Percentiles rank a stretch among this genome's conserved stretches.
Evolutionary conservation across 768 basidiomycete genomes (phyloP).

Genomic region (Boletus sensibilis): DNA sequence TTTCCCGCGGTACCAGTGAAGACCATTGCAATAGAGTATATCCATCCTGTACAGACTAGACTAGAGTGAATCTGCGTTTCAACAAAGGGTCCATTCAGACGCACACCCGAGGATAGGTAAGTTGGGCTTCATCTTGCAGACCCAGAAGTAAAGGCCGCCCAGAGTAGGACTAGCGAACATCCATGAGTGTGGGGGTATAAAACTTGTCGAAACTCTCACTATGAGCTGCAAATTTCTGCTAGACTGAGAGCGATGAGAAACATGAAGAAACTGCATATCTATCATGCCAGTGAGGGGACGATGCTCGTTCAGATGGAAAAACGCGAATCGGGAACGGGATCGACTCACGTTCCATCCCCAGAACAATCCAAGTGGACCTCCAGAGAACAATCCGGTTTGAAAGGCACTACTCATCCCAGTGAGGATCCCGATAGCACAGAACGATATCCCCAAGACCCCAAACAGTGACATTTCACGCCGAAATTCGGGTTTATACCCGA

Average conservation of each 20-base stretch:
- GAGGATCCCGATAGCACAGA: constrained; percentile 59
- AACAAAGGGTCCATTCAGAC: constrained; percentile 13
- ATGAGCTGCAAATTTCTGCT: constrained; percentile 59
- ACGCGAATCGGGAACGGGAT: neutral
- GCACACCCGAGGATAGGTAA: constrained; percentile 52
- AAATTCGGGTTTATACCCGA: constrained; percentile 57
- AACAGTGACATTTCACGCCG: constrained; percentile 59
- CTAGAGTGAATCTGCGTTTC: neutral
- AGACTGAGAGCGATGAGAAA: constrained; percentile 53
- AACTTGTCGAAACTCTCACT: constrained; percentile 34
- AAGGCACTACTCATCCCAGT: constrained; percentile 62
- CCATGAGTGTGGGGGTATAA: neutral
- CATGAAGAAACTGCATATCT: constrained; percentile 61
- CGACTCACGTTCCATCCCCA: constrained; percentile 60
- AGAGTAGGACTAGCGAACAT: constrained; percentile 45
- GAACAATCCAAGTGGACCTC: constrained; percentile 56
- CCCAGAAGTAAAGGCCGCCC: constrained; percentile 64
- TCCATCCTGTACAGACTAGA: constrained; percentile 51
- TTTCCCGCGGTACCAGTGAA: constrained; percentile 61
- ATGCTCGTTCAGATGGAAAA: neutral
- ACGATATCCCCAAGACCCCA: constrained; percentile 58
- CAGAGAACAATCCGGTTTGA: constrained; percentile 57
- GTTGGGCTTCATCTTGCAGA: constrained; percentile 58
- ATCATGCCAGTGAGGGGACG: neutral
- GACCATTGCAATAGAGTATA: constrained; percentile 59